Conservation (phyloP, 257 asterid species). For the Pogostemon cablin region DNA sequence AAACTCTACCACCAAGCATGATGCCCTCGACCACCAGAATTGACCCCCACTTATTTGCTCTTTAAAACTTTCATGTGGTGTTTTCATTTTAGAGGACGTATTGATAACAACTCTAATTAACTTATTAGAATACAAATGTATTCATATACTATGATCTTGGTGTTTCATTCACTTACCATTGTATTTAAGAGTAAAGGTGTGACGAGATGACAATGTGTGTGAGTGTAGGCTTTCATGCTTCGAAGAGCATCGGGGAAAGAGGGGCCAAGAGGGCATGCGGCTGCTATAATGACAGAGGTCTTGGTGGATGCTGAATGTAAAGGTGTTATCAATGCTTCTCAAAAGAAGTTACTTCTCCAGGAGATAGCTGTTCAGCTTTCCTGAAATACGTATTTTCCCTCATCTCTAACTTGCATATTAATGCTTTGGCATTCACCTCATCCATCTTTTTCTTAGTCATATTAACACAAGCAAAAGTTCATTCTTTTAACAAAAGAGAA, state of each 20-base stretch:
- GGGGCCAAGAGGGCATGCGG: constrained; percentile 83
- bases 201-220: not conserved
- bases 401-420: constrained; percentile 1
- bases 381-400: constrained; percentile 32
- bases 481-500: no score
- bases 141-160: not conserved
- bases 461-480: no score
- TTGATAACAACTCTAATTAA: no score
- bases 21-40: no score
- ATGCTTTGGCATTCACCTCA: not conserved
- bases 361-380: constrained; percentile 81
- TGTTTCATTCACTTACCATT: not conserved
- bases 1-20: no score
- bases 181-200: not conserved
- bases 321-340: constrained; percentile 69
- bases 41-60: no score
- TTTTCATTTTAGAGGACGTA: no score
- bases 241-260: constrained; percentile 66
- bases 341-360: constrained; percentile 74
- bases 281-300: constrained; percentile 83
- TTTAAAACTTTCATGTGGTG: no score
- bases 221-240: constrained; percentile 69
- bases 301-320: constrained; percentile 80
- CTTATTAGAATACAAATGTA: no score
- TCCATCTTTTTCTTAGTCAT: not conserved